Evolutionary conservation across 1,284 basidiomycete species (phyloP), one percentile per base, ranked within the genome.

Genomic region (Pyrrhoderma lamaoense): DNA sequence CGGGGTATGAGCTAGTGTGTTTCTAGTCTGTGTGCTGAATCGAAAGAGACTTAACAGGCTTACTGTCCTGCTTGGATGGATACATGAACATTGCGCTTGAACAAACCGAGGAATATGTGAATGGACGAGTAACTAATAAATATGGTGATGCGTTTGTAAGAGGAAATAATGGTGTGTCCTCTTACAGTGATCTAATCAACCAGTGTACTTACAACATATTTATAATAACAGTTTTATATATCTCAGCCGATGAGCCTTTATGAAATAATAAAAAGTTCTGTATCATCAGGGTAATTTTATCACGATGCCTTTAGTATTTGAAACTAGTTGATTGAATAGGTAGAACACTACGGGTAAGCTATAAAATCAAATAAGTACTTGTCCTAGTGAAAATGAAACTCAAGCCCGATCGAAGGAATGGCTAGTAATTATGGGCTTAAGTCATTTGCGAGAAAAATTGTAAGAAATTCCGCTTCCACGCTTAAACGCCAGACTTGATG

Each of bases 31-130:
- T 31, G 25, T 36, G 19, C 54, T 44, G 46, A 35, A 7, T 9
- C 13, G 16, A 46, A 42, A 47, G 43, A 18, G 22, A 11, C 19
- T 45, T 9, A 18, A n/a, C 57, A 97, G 94, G 94, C 36, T 77
- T 93, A 1, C 72, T 99, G n/a, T 94, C 92, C 5, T 98, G 96
- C 65, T 76, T 99, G 19, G 96, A 99, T 67, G 96, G 94, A 0
- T 93, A 93, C 67, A 93, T 99, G 96, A 99, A 99, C 70, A 97
- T 99, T 52, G 95, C 93, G 3, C 72, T 99, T 43, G 95, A 99
- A 69, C 87, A 97, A 65, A 97, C 94, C 1, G 89, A 94, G 67
- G 95, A 99, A 69, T 85, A 91, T 67, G 90, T 96, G 11, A 87
- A 89, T 59, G 94, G 93, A 8, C 66, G 72, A 31, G 76, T 89